Conservation (phyloP, 2,329 filamentous ascomycete species). For the Rasamsonia emersonii region DNA sequence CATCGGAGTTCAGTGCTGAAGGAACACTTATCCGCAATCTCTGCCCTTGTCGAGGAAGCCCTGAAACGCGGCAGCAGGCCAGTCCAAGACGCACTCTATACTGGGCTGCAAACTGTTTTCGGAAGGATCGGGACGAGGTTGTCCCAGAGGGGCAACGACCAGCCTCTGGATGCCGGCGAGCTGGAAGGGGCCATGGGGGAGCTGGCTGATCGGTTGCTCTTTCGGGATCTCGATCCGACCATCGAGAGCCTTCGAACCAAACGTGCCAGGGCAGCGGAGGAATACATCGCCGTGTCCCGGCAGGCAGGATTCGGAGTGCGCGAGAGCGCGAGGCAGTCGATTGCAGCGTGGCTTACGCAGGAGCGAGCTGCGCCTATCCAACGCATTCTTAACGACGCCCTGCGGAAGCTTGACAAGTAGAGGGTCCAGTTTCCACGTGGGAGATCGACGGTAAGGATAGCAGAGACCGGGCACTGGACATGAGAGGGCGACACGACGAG, state of each 20-base stretch:
- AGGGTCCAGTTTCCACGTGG: slow-evolving; percentile 12
- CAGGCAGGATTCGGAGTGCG: slow-evolving; percentile 12
- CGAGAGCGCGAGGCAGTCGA: slow-evolving; percentile 13
- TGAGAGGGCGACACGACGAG: too few species aligned
- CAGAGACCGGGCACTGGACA: too few species aligned
- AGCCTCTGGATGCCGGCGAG: slow-evolving; percentile 13
- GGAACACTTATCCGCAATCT: slow-evolving; percentile 21
- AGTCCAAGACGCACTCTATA: slow-evolving; percentile 27
- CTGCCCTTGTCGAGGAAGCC: slow-evolving; percentile 20
- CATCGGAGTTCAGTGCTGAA: slow-evolving; percentile 16
- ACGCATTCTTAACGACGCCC: slow-evolving; percentile 24
- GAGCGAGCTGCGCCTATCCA: slow-evolving; percentile 33
- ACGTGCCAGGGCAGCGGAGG: slow-evolving; percentile 27
- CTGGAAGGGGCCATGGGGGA: slow-evolving; percentile 19
- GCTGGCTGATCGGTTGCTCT: slow-evolving; percentile 23
- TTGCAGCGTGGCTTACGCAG: slow-evolving; percentile 26
- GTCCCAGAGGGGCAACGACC: slow-evolving; percentile 6
- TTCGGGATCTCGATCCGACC: slow-evolving; percentile 23
- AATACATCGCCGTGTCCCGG: slow-evolving; percentile 22
- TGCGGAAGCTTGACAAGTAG: slow-evolving; percentile 10
- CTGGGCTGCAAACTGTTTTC: slow-evolving; percentile 26
- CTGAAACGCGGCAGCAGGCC: slow-evolving; percentile 24
- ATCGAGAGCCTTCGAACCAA: slow-evolving; percentile 29
- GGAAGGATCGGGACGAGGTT: slow-evolving; percentile 19
- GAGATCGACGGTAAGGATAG: slow-evolving; percentile 9